Evolutionary conservation across 2,329 filamentous ascomycete species (phyloP), one percentile per base, ranked within the genome.

Genomic region (Bipolaris cookei): DNA sequence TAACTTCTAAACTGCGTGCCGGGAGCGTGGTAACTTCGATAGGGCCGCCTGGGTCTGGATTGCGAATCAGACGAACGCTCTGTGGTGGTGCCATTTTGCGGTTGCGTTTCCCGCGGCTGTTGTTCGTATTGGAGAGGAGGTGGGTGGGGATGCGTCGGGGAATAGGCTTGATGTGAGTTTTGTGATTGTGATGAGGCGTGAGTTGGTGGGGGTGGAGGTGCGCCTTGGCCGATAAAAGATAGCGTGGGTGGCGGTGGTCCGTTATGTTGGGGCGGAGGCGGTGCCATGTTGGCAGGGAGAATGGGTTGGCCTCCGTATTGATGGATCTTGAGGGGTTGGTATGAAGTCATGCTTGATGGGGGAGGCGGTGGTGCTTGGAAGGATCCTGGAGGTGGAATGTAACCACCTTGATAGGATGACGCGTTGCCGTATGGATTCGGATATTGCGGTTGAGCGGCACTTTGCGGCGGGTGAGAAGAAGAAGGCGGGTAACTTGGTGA

Each of bases 391-490:
- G 73, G 72, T 11, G 73, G 69, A 14, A 71, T 61, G 41, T 75
- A 76, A 35, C 70, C 70, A 34, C 66, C 56, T 54, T 69, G 67
- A 16, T 72, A 73, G 3, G 62, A 44, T 7, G 65, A 59, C 2
- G 63, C 59, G 11, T 54, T 56, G 8, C 58, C 65, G 45, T 74
- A 73, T 16, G 56, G 34, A 28, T 56, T 51, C 41, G 61, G 25
- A 28, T 91, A 88, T 83, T 80, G 90, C 8, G 58, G 61, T 23
- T 56, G 62, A 11, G 65, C 65, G 38, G 66, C 62, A 5, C 45
- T 58, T 6, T 63, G 65, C 16, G 65, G 55, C 6, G 60, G 58
- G 47, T 65, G 65, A 21, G 68, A 63, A 3, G 68, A 63, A 3
- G 47, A 38, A 25, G 66, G 53, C 34, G 65, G 61, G 50, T 71